phyloP scores from a whole-genome alignment of 2,329 filamentous ascomycete species.

The Colletotrichum sp. region DNA sequence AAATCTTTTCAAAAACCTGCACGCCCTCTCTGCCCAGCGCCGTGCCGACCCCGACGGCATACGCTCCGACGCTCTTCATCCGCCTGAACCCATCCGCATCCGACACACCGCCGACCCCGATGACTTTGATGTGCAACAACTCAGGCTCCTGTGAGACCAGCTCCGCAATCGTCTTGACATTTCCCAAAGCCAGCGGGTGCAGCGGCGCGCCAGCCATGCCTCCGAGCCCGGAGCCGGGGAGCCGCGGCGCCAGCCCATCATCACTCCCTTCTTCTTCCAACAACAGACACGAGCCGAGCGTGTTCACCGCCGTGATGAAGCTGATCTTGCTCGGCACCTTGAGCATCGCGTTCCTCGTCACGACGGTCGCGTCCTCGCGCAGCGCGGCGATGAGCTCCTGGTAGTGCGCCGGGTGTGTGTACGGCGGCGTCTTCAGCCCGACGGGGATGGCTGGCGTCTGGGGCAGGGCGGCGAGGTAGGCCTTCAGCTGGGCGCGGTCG shows the following conservation, averaged over 20 bases:
- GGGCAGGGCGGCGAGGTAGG: conserved; percentile 59
- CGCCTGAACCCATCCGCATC: conserved; percentile 66
- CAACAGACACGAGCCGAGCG: conserved; percentile 70
- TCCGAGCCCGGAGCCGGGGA: conserved; percentile 65
- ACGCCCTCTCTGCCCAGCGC: conserved; percentile 70
- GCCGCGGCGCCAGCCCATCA: conserved; percentile 32
- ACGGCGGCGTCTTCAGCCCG: conserved; percentile 79
- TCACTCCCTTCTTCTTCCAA: conserved; percentile 45
- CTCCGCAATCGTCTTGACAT: conserved; percentile 70
- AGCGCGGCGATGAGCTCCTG: conserved; percentile 59
- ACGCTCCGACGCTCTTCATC: conserved; percentile 72
- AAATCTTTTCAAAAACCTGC: conserved; percentile 66
- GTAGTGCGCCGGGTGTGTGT: conserved; percentile 74
- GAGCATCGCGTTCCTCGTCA: conserved; percentile 5
- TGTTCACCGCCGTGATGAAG: conserved; percentile 80
- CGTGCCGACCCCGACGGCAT: conserved; percentile 71
- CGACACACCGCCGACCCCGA: conserved; percentile 76
- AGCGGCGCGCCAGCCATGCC: conserved; percentile 75
- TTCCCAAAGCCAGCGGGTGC: conserved; percentile 77
- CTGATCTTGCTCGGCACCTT: conserved; percentile 41
- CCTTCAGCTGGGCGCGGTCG: conserved; percentile 49
- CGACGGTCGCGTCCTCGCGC: conserved; percentile 12
- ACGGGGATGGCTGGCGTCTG: conserved; percentile 39
- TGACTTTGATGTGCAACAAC: conserved; percentile 63
- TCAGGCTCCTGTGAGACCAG: conserved; percentile 57